Conservation (phyloP, 495 filamentous ascomycete species). For the Hypoxylon intermedium region DNA sequence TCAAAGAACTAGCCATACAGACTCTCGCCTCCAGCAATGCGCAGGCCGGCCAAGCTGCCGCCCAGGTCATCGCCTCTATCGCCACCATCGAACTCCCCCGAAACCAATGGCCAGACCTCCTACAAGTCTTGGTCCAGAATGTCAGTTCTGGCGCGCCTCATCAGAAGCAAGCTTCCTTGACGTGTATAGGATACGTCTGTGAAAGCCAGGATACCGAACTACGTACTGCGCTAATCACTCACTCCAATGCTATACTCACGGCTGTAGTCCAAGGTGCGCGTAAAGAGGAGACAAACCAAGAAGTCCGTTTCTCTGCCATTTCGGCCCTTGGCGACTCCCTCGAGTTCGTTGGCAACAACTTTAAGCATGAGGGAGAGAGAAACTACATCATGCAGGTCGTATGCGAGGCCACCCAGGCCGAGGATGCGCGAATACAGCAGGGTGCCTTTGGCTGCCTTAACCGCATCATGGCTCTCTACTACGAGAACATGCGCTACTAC, state of each 20-base stretch:
- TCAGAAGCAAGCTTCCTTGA: constrained; percentile 91
- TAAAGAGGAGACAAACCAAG: constrained; percentile 89
- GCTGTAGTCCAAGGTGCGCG: constrained; percentile 96
- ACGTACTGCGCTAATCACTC: constrained; percentile 75
- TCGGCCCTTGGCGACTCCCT: constrained; percentile 94
- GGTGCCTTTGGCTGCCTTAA: constrained; percentile 96
- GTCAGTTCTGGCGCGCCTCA: constrained; percentile 84
- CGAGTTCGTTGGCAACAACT: constrained; percentile 96
- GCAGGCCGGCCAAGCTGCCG: constrained; percentile 85
- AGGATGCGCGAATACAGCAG: constrained; percentile 88
- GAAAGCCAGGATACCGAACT: constrained; percentile 91
- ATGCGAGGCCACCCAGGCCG: constrained; percentile 95
- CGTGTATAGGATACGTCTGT: constrained; percentile 96
- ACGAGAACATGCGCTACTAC: constrained; percentile 99
- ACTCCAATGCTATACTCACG: constrained; percentile 97
- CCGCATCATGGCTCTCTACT: constrained; percentile 97
- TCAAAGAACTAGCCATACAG: constrained; percentile 87
- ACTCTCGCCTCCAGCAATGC: constrained; percentile 78
- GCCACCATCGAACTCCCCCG: constrained; percentile 92
- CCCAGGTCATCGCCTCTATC: constrained; percentile 93
- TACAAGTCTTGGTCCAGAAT: constrained; percentile 85
- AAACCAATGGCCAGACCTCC: constrained; percentile 94
- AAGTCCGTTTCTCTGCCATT: constrained; percentile 91
- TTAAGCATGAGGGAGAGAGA: constrained; percentile 97
- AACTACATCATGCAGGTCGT: constrained; percentile 99